Base-by-base conservation (phyloP, 768 basidiomycete species). In the Mycena rebaudengoi region DNA sequence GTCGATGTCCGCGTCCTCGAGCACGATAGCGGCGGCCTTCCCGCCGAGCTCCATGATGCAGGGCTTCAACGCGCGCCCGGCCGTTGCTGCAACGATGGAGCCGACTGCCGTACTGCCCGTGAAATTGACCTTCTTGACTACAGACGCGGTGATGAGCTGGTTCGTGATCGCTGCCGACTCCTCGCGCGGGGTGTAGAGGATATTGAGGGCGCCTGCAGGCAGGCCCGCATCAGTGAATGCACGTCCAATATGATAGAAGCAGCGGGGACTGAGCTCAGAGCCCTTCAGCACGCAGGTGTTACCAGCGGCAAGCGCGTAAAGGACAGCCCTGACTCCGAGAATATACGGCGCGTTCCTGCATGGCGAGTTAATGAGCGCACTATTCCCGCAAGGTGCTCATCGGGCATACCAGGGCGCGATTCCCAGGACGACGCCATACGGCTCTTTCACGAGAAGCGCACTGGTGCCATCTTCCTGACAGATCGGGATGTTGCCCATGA, bases 41-140 rank as follows among this genome's bases (percentile, higher is more conserved):
- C 85, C 86, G 26, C 87, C 87, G 30, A 88, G 80, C 73, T 88
- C 86, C 51, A 88, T 79, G n/a, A 86, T 82, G 40, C 86, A 84
- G 60, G 83, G 81, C 76, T 90, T 91, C 65, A 91, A 71, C 70
- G 91, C 91, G 69, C 83, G 81, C 3, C 87, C 80, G 2, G 89
- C 84, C 20, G 87, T 84, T 65, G 86, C 80, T 74, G 87, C 77
- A 71, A 91, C 82, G 59, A 79, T 78, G n/a, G 87, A 80, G 13
- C 89, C 90, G 49, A 86, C 82, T 43, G 82, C 76, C 23, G 86
- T 86, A 40, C 84, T 85, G 18, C 89, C 89, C 2, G 89, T 90
- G 73, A 90, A 90, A 2, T 87, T 85, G 23, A 89, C 72, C 72
- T 89, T 89, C 58, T 85, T 82, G 62, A 90, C 30, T 0, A 33